Evolutionary conservation across 768 basidiomycete species (phyloP), one percentile per base, ranked within the genome.

Genomic region (Russula compacta): DNA sequence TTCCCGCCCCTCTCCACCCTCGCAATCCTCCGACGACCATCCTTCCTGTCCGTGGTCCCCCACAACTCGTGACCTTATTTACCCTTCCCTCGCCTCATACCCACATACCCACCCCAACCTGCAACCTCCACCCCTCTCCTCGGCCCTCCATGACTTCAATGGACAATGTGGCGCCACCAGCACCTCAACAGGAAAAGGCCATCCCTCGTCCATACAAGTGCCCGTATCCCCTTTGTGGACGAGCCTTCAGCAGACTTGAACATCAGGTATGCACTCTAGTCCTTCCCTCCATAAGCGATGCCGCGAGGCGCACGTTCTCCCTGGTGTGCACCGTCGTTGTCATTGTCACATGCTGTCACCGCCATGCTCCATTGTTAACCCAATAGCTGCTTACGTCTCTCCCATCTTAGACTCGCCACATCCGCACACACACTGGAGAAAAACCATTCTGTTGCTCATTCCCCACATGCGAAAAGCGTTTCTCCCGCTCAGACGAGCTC

Each of bases 401-500:
- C 24, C 52, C 38, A 47, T 58, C 39, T 0, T 73, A 98, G 92
- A 99, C 95, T 19, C 87, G 95, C 64, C 95, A 99, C 71, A 97
- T 98, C 57, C 88, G 95, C 61, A 99, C 95, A 0, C 95, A 99
- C 73, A 99, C 95, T 0, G 95, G 95, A 69, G 95, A 99, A 75
- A 98, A 97, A 68, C 95, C 95, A 2, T 98, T 98, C 69, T 81
- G 83, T 21, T 99, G 95, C 81, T 86, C 84, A 1, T 91, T 86
- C 72, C 85, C 91, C 4, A 83, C 85, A n/a, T 99, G 95, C 81
- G 95, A 97, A 74, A 99, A 98, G 73, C 88, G 94, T 6, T 99
- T 99, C 74, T 94, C 92, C 17, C 86, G 95, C 61, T 93, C 92
- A n/a, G 95, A 99, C 78, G 95, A 99, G 74, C 83, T 99, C 65